Base-by-base conservation (phyloP, 805 yeast species). In the Candida insectorum region DNA sequence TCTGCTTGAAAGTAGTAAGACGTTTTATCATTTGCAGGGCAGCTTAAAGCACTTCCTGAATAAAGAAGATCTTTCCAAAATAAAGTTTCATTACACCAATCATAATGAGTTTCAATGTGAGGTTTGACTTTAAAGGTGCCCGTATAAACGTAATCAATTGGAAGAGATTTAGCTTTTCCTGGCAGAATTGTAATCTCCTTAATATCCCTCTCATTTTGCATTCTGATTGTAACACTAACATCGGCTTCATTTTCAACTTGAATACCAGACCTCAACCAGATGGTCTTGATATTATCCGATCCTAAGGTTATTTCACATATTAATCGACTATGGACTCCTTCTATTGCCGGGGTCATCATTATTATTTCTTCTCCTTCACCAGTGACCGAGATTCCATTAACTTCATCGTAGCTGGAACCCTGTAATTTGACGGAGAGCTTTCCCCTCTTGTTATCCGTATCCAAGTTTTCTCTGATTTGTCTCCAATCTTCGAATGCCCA, bases 401-500 rank as follows among this genome's bases (percentile, higher is more conserved):
- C 51, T 1, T 69, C 65, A 5, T 71, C 71, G 51, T 81, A 89
- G 0, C 62, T 62, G 0, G 85, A 70, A 24, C 67, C 79, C 2
- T 73, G 27, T 16, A 89, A 56, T 27, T 69, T 66, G n/a, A 89
- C 67, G 0, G 84, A 87, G 19, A 91, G 58, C 3, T 70, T 62
- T 28, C 78, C 80, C n/a, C 66, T 68, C 13, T 72, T 75, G 26
- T 71, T 76, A 35, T 82, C 82, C 4, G 82, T 75, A 40, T 76
- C 80, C 36, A 89, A 62, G 35, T 79, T 77, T 50, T 91, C 96
- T 56, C 98, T 79, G 16, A 88, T 74, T 19, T 71, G 71, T 41
- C 85, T 71, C 97, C 97, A 93, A 52, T 91, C 96, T 49, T 89
- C 95, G 63, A 94, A 94, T 25, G 88, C 79, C 97, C 97, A 93